phyloP scores from a whole-genome alignment of 805 yeast genomes.

The Lipomyces kockii region DNA sequence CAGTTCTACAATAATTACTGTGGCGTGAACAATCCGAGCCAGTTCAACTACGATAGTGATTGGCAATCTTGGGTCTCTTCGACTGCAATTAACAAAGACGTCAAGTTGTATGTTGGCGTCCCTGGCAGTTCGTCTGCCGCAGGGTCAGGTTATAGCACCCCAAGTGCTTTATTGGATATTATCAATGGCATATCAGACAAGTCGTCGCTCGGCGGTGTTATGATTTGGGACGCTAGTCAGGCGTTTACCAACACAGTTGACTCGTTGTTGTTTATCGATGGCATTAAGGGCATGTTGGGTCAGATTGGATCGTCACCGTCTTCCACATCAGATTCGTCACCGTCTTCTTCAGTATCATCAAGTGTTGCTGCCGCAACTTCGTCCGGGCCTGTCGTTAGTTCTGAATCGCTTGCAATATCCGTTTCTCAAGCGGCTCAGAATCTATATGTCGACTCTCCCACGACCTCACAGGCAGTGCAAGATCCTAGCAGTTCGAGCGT shows the following conservation, averaged over 20 bases:
- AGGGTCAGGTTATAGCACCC: conserved; percentile 57
- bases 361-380: conserved; percentile 2
- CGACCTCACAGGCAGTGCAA: conserved; percentile 7
- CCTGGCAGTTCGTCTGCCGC: conserved; percentile 63
- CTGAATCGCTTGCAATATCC: background rate
- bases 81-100: conserved; percentile 55
- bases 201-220: conserved; percentile 65
- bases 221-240: conserved; percentile 64
- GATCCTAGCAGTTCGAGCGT: conserved; percentile 36
- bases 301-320: conserved; percentile 8
- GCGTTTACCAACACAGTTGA: conserved; percentile 56
- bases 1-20: conserved; percentile 70
- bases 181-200: conserved; percentile 41
- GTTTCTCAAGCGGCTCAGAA: background rate
- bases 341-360: conserved; percentile 3
- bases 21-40: conserved; percentile 41
- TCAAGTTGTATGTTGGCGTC: conserved; percentile 64
- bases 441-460: background rate
- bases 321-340: conserved; percentile 11
- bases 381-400: background rate
- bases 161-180: conserved; percentile 48
- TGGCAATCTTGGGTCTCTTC: conserved; percentile 72
- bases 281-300: conserved; percentile 51
- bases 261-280: conserved; percentile 52
- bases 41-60: conserved; percentile 55